These are phyloP conservation scores for Pseudocercospora vitis DNA, from an alignment of 2,329 filamentous ascomycete genomes.

Conservation along the genomic window DNA sequence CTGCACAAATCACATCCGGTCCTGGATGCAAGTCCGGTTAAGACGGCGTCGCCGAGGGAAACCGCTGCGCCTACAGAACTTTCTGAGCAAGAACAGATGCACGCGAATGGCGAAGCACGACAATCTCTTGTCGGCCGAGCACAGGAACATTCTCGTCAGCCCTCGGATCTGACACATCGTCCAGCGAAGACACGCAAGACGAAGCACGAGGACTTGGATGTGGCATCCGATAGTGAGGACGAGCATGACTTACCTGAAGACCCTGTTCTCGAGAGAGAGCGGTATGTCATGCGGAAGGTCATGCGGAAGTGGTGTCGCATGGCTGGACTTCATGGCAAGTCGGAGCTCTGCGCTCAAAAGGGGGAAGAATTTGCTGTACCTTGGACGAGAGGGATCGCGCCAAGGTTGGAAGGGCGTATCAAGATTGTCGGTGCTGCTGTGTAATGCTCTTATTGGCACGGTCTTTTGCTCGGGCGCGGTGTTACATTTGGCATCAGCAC, in stretches of 20 bases:
- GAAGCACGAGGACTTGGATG: conserved; percentile 6
- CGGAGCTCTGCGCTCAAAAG: conserved; percentile 54
- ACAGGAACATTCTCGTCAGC: conserved; percentile 14
- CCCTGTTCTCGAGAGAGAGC: conserved; percentile 55
- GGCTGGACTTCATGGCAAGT: conserved; percentile 59
- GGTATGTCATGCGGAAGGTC: conserved; percentile 66
- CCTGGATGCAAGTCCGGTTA: conserved; percentile 26
- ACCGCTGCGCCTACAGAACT: conserved; percentile 15
- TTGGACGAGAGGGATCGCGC: conserved; percentile 80
- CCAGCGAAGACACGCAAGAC: conserved; percentile 16
- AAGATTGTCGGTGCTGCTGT: conserved; percentile 26
- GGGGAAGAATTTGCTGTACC: conserved; percentile 62
- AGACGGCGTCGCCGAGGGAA: background rate
- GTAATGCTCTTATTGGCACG: no score
- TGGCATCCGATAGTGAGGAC: conserved; percentile 39
- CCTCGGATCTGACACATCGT: conserved; percentile 17
- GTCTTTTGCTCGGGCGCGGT: no score
- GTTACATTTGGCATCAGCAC: no score
- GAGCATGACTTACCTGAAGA: conserved; percentile 45
- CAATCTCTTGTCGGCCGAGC: conserved; percentile 13
- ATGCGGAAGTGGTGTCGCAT: conserved; percentile 71
- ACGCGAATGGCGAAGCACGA: conserved; percentile 5
- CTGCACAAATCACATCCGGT: conserved; percentile 54
- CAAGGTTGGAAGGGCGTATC: conserved; percentile 75
- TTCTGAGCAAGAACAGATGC: conserved; percentile 12